Percentiles rank a stretch among this genome's conserved stretches.
Conservation (phyloP, 129 eudicot genomes). For the Tanacetum coccineum region DNA sequence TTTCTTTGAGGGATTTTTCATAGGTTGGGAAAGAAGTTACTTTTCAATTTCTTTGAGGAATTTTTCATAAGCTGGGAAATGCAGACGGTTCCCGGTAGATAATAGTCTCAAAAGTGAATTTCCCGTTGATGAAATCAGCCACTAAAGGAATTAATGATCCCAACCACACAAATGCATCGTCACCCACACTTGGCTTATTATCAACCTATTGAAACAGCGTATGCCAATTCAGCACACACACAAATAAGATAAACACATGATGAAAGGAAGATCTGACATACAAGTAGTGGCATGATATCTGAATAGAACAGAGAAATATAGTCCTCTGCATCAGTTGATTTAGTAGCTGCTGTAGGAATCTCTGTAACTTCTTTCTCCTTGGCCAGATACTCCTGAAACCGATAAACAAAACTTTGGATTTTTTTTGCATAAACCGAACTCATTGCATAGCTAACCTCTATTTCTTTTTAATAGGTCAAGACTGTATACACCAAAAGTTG, state of each 20-base stretch:
- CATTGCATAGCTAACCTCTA: no score
- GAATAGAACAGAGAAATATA: constrained; percentile 75
- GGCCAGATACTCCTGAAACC: constrained; percentile 59
- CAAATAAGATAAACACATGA: not conserved
- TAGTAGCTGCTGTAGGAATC: constrained; percentile 12
- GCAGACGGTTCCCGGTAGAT: constrained; percentile 59
- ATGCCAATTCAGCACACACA: no score
- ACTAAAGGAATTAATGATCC: constrained; percentile 61
- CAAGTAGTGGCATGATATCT: constrained; percentile 93
- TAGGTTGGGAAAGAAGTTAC: no score
- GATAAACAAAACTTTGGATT: not conserved
- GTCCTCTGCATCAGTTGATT: constrained; percentile 47
- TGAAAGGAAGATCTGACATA: constrained; percentile 29
- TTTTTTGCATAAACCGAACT: not conserved
- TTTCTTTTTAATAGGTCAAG: no score
- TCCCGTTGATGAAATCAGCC: constrained; percentile 64
- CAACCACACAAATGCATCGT: constrained; percentile 88
- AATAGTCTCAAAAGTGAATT: constrained; percentile 83
- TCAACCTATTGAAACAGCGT: constrained; percentile 61
- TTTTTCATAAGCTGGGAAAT: constrained; percentile 78
- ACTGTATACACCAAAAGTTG: no score
- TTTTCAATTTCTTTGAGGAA: no score
- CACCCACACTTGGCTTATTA: constrained; percentile 53
- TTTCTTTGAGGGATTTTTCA: no score
- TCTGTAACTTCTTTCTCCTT: constrained; percentile 78